A percentile compares a stretch with the other conserved stretches of the same genome.
phyloP scores from a whole-genome alignment of 2,329 filamentous ascomycete genomes.

The Xylariaceae sp. region DNA sequence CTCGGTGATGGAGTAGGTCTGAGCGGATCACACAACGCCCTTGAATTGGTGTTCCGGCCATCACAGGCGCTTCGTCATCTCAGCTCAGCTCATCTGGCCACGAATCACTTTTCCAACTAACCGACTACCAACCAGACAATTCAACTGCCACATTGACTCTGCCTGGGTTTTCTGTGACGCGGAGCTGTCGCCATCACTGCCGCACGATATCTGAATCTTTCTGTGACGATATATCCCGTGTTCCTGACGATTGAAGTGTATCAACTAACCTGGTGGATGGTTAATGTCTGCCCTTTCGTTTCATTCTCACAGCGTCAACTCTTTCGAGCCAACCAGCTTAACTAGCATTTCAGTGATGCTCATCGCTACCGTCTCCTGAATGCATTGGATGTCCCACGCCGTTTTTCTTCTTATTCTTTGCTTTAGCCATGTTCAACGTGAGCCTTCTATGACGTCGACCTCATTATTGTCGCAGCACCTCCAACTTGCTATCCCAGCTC shows the following conservation, averaged over 20 bases:
- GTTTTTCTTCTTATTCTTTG: too few species aligned
- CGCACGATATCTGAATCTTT: background rate
- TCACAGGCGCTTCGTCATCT: conserved; percentile 21
- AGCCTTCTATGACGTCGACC: background rate
- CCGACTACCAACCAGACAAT: too few species aligned
- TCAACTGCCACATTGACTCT: background rate
- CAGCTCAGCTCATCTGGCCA: conserved; percentile 13
- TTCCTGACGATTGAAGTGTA: background rate
- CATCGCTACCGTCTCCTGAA: background rate
- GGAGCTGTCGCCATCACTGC: background rate
- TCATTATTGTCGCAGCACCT: background rate
- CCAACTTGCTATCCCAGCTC: background rate
- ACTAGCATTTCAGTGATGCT: background rate
- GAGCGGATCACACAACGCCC: conserved; percentile 26
- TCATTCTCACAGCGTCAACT: background rate
- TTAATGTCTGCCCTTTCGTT: background rate
- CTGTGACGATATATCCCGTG: background rate
- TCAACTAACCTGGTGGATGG: background rate
- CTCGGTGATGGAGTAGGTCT: conserved; percentile 23
- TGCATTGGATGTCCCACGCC: background rate
- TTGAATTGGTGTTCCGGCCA: conserved; percentile 17
- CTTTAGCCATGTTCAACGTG: background rate
- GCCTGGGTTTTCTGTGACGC: background rate
- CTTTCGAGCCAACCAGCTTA: background rate
- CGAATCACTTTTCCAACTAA: conserved; percentile 8